phyloP scores from a whole-genome alignment of 2,329 filamentous ascomycete species.

The Cercospora sp. region DNA sequence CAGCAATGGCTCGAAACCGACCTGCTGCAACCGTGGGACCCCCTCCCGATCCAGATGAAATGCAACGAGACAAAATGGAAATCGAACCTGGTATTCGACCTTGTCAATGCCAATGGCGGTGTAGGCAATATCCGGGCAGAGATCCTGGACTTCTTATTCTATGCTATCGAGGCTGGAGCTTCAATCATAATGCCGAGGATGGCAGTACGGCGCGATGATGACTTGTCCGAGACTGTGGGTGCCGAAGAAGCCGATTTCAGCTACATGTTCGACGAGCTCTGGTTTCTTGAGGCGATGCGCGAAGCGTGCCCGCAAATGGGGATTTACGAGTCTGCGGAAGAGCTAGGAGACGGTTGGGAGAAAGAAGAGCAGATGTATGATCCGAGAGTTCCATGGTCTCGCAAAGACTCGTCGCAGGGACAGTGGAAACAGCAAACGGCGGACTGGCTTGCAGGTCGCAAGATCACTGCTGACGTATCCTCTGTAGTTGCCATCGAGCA shows the following conservation, averaged over 20 bases:
- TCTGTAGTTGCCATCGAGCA: constrained; percentile 24
- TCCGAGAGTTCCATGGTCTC: not conserved
- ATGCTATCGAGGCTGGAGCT: constrained; percentile 53
- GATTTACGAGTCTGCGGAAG: constrained; percentile 16
- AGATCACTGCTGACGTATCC: not conserved
- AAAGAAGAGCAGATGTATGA: constrained; percentile 20
- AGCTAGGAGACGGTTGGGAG: not conserved
- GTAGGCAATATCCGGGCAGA: constrained; percentile 48
- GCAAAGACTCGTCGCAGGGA: not conserved
- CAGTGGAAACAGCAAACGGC: constrained; percentile 1
- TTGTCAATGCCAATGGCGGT: constrained; percentile 45
- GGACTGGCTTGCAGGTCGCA: constrained; percentile 3
- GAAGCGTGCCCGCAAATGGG: constrained; percentile 28
- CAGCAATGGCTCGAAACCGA: constrained; percentile 23
- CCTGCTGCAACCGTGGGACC: constrained; percentile 21
- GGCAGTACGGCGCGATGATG: constrained; percentile 12
- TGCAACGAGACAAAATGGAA: constrained; percentile 45
- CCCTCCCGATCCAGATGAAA: constrained; percentile 16
- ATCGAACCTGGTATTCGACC: constrained; percentile 44
- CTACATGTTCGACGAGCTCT: constrained; percentile 27
- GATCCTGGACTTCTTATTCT: constrained; percentile 48
- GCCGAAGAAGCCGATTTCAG: constrained; percentile 14
- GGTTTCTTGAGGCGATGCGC: constrained; percentile 22
- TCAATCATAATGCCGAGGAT: constrained; percentile 18
- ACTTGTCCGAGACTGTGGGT: constrained; percentile 11